These are phyloP conservation scores for Fusarium praegraminearum DNA, from an alignment of 2,329 filamentous ascomycete species.

Conservation along the genomic window DNA sequence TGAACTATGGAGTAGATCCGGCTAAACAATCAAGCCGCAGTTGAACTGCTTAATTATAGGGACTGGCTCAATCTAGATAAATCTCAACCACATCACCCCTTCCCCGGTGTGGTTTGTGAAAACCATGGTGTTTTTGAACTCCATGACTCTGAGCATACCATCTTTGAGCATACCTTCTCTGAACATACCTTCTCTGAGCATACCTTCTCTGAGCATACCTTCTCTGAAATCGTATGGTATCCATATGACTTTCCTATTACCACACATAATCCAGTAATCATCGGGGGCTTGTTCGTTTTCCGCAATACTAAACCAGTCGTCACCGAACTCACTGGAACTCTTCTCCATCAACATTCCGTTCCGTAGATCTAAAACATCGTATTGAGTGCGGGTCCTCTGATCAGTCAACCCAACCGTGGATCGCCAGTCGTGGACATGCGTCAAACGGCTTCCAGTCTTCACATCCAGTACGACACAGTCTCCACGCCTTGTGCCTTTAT, in stretches of 20 bases:
- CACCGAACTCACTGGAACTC: too few relatives aligned
- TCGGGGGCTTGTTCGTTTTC: neutral
- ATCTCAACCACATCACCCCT: neutral
- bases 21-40: neutral
- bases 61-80: too few relatives aligned
- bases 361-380: neutral
- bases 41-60: rapidly evolving
- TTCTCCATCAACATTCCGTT: too few relatives aligned
- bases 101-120: too few relatives aligned
- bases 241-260: neutral
- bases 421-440: too few relatives aligned
- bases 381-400: neutral
- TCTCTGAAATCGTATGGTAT: neutral
- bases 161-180: too few relatives aligned
- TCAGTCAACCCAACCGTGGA: neutral
- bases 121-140: too few relatives aligned
- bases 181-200: too few relatives aligned
- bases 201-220: too few relatives aligned
- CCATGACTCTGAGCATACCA: too few relatives aligned
- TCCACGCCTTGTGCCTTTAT: too few relatives aligned
- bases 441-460: neutral
- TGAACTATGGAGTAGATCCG: neutral
- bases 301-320: neutral
- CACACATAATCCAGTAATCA: neutral
- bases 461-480: neutral